A percentile compares a stretch with the other conserved stretches of the same genome.
phyloP scores from a whole-genome alignment of 129 eudicot genomes.

The Escallonia rubra region DNA sequence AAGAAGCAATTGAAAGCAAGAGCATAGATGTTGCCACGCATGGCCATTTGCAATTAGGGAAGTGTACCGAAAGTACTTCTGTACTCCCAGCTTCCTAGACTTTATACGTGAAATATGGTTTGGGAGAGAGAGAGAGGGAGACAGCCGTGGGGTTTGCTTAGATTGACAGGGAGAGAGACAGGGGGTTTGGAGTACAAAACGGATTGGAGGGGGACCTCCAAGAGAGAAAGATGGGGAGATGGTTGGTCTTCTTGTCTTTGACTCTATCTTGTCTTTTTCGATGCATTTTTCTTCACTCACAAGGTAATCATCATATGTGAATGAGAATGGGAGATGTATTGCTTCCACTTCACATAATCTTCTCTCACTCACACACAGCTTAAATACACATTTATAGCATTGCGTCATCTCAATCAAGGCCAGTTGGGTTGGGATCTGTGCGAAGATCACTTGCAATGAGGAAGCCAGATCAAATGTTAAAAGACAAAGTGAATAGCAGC shows the following conservation, averaged over 20 bases:
- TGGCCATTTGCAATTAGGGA: too few species aligned
- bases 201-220: slow-evolving; percentile 72
- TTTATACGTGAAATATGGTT: too few species aligned
- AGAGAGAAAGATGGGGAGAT: slow-evolving; percentile 24
- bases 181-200: slow-evolving; percentile 57
- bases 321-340: slow-evolving; percentile 51
- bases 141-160: not conserved
- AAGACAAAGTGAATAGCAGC: slow-evolving; percentile 25
- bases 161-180: slow-evolving; percentile 4
- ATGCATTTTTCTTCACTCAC: slow-evolving; percentile 86
- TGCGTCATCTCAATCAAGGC: slow-evolving; percentile 23
- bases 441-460: slow-evolving; percentile 27
- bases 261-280: slow-evolving; percentile 60
- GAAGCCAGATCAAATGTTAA: slow-evolving; percentile 47
- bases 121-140: not conserved
- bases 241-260: slow-evolving; percentile 67
- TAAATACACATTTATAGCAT: slow-evolving; percentile 11
- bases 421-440: slow-evolving; percentile 8
- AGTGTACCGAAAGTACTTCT: too few species aligned
- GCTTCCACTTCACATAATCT: slow-evolving; percentile 79
- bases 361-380: slow-evolving; percentile 20
- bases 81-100: too few species aligned
- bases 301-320: slow-evolving; percentile 77
- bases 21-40: too few species aligned
- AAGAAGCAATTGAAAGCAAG: too few species aligned